Conservation (phyloP, 345 rosid genomes). For the Linum tenue region DNA sequence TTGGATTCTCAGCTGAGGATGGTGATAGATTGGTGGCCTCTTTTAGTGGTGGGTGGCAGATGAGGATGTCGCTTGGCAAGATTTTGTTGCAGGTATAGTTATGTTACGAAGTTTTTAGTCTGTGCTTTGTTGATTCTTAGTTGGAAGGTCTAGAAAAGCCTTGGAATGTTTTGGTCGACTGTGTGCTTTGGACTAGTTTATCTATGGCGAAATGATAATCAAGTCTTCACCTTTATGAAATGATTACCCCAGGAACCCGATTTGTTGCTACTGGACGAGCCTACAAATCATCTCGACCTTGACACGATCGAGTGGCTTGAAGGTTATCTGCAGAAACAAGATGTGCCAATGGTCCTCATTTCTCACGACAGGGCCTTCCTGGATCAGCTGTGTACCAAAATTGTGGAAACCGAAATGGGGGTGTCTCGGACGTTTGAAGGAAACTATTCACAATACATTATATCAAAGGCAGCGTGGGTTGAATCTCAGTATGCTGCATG, state of each 20-base stretch:
- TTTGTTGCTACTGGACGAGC: constrained; percentile 87
- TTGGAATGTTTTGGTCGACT: neutral
- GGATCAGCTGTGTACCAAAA: constrained; percentile 88
- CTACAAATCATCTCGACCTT: constrained; percentile 92
- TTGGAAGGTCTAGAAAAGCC: neutral
- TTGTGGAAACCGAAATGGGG: constrained; percentile 96
- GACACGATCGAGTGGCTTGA: constrained; percentile 98
- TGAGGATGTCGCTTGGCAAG: constrained; percentile 98
- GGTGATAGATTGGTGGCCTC: constrained; percentile 89
- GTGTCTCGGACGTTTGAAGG: constrained; percentile 76
- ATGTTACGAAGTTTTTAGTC: neutral
- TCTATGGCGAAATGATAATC: constrained; percentile 8
- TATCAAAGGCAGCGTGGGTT: constrained; percentile 65
- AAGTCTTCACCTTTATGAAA: neutral
- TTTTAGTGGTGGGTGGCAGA: constrained; percentile 96
- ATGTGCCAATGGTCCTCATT: constrained; percentile 91
- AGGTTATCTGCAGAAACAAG: constrained; percentile 80
- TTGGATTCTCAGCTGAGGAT: constrained; percentile 73
- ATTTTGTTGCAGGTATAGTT: constrained; percentile 75
- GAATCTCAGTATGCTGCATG: constrained; percentile 72
- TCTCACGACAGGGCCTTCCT: constrained; percentile 96
- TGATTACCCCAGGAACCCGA: constrained; percentile 65
- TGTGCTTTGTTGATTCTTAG: neutral
- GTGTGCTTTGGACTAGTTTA: neutral
- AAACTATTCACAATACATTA: constrained; percentile 74